A percentile compares a stretch with the other conserved stretches of the same genome.
These are phyloP conservation scores for Tirmania nivea DNA, from an alignment of 495 filamentous ascomycete species.

Conservation along the genomic window DNA sequence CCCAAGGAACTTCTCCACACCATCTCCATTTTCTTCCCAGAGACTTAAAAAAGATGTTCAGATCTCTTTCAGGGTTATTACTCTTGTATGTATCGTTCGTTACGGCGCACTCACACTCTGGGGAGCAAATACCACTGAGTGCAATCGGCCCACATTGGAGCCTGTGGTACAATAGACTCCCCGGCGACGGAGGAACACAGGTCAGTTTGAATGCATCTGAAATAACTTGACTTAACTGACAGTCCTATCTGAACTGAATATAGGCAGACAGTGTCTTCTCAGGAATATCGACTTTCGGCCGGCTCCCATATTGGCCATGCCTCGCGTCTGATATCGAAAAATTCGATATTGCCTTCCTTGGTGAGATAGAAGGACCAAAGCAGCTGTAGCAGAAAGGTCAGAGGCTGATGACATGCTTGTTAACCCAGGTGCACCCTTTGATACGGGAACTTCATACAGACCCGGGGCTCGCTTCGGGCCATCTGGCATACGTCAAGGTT, in stretches of 20 bases:
- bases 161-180: slow-evolving; percentile 33
- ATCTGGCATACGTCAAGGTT: slow-evolving; percentile 59
- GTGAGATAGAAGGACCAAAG: slow-evolving; percentile 20
- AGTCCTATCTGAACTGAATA: background rate
- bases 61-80: no score
- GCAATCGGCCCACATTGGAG: slow-evolving; percentile 27
- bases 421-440: slow-evolving; percentile 26
- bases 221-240: slow-evolving; percentile 1
- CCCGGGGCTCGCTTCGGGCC: slow-evolving; percentile 73
- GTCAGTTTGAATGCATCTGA: slow-evolving; percentile 10
- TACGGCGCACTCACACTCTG: background rate
- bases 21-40: no score
- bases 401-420: background rate
- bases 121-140: slow-evolving; percentile 3
- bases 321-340: slow-evolving; percentile 42
- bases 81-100: background rate
- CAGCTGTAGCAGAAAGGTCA: background rate
- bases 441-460: slow-evolving; percentile 49
- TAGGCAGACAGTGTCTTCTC: slow-evolving; percentile 54
- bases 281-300: slow-evolving; percentile 56
- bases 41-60: no score
- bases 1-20: no score
- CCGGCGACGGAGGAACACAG: slow-evolving; percentile 37
- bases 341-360: slow-evolving; percentile 69
- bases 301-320: slow-evolving; percentile 58